These are phyloP conservation scores for Poronia punctata DNA, from an alignment of 495 filamentous ascomycete species.

Conservation along the genomic window DNA sequence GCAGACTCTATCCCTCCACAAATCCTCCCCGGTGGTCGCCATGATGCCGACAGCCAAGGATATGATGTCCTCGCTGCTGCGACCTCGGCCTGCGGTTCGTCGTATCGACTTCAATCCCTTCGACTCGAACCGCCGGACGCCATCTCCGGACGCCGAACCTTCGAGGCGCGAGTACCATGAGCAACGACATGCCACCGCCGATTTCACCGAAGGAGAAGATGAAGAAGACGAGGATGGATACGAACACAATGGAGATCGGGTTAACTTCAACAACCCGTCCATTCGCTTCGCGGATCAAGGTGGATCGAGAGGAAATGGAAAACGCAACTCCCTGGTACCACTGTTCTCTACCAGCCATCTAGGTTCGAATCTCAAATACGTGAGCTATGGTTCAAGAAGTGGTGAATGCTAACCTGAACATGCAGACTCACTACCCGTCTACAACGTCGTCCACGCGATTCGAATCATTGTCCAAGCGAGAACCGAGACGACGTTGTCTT, in stretches of 20 bases:
- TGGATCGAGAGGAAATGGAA: conserved; percentile 40
- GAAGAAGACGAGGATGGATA: conserved; percentile 22
- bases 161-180: conserved; percentile 28
- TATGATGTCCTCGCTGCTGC: conserved; percentile 40
- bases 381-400: not conserved
- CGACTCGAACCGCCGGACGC: conserved; percentile 24
- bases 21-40: not conserved
- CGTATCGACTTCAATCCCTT: conserved; percentile 21
- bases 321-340: conserved; percentile 60
- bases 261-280: conserved; percentile 40
- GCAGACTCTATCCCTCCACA: conserved; percentile 2
- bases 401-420: not conserved
- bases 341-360: conserved; percentile 78
- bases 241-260: conserved; percentile 28
- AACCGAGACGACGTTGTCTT: conserved; percentile 88
- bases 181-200: conserved; percentile 47
- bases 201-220: conserved; percentile 49
- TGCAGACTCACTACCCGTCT: conserved; percentile 62
- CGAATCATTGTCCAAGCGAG: conserved; percentile 70
- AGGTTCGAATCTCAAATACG: conserved; percentile 41
- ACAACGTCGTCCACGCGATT: conserved; percentile 82
- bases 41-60: conserved; percentile 23
- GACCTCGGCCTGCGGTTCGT: conserved; percentile 29
- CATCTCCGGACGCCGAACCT: conserved; percentile 28
- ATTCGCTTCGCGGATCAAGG: conserved; percentile 20